Evolutionary conservation across 208 protist species (phyloP).

Genomic region (Leishmania lainsoni): DNA sequence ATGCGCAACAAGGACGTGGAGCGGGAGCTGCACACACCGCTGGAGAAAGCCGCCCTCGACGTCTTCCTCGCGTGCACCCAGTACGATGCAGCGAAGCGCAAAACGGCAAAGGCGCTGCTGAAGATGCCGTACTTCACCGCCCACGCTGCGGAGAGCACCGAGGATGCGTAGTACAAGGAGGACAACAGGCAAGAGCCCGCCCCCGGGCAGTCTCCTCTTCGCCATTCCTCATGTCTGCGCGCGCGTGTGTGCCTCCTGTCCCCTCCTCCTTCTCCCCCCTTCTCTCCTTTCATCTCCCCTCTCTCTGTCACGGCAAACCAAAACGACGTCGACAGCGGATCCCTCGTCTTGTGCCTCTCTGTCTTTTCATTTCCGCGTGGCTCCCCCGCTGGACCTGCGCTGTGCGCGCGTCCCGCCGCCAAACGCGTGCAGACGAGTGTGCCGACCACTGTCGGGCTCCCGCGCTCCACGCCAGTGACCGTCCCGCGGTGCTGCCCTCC

Average conservation of each 20-base stretch:
- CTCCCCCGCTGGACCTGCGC: no score
- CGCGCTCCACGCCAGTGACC: no score
- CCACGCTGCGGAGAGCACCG: not conserved
- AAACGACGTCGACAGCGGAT: no score
- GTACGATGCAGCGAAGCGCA: constrained; percentile 37
- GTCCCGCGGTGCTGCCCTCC: no score
- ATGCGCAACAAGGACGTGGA: constrained; percentile 37
- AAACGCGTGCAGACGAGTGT: no score
- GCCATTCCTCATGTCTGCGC: not conserved
- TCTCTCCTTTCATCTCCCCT: not conserved
- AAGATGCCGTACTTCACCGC: constrained; percentile 49
- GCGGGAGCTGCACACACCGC: constrained; percentile 26
- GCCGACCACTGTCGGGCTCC: no score
- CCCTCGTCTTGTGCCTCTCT: no score
- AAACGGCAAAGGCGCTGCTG: constrained; percentile 55
- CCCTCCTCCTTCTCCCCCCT: not conserved
- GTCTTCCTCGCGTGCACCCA: constrained; percentile 56
- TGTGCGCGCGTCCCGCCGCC: no score
- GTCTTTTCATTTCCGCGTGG: no score
- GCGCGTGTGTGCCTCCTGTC: not conserved
- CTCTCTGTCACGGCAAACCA: no score
- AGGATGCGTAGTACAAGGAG: not conserved
- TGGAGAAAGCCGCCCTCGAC: constrained; percentile 39
- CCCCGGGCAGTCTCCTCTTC: not conserved
- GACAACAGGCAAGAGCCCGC: not conserved